Evolutionary conservation across 2,329 filamentous ascomycete species (phyloP).

Genomic region (Chrysoporthe puriensis): DNA sequence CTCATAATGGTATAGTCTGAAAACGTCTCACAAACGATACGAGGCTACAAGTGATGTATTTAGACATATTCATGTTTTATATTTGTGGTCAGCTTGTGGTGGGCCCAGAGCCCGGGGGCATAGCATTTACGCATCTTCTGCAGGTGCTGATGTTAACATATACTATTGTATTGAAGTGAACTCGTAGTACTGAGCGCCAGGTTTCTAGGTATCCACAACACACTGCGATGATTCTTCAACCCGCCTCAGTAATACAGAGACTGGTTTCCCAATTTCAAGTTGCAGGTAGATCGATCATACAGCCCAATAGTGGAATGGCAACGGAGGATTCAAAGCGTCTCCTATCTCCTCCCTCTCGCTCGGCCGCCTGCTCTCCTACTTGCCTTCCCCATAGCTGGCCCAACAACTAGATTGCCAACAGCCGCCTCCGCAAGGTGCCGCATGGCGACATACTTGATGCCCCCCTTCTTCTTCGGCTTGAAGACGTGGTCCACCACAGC

Average conservation of each 20-base stretch:
- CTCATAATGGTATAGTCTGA: not conserved
- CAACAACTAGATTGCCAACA: slow-evolving; percentile 31
- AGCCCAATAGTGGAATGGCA: not conserved
- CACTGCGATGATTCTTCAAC: not conserved
- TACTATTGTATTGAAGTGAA: not conserved
- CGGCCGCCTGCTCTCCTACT: not conserved
- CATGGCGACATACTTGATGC: slow-evolving; percentile 35
- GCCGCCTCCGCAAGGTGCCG: slow-evolving; percentile 34
- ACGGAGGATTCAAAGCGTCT: not conserved
- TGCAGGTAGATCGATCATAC: not conserved
- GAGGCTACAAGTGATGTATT: not conserved
- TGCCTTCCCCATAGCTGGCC: slow-evolving; percentile 27
- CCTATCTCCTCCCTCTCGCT: not conserved
- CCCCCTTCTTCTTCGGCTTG: slow-evolving; percentile 32
- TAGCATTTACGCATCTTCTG: no score
- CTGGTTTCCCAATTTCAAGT: no score
- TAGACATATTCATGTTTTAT: not conserved
- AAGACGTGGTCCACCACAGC: slow-evolving; percentile 37
- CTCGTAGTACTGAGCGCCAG: not conserved
- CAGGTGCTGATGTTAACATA: not conserved
- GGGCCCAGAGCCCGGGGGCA: no score
- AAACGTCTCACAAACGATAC: not conserved
- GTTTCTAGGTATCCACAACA: not conserved
- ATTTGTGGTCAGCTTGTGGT: not conserved
- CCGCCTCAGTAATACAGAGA: not conserved